phyloP scores from a whole-genome alignment of 805 yeast genomes.

The Cyberlindnera saturnus region DNA sequence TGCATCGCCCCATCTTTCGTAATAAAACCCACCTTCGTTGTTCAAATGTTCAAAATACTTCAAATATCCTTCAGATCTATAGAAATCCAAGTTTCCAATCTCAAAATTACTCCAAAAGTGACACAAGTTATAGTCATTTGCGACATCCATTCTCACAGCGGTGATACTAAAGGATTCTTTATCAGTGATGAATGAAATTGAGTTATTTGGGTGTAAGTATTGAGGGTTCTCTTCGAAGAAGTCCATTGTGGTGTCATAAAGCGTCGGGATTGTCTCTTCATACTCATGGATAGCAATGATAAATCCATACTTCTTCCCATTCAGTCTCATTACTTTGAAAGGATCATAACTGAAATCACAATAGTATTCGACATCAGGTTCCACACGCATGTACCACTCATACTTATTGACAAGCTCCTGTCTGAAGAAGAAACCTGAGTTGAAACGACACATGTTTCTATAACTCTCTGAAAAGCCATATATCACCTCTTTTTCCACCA shows the following conservation, averaged over 20 bases:
- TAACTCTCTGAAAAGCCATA: slow-evolving; percentile 65
- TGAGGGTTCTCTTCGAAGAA: slow-evolving; percentile 54
- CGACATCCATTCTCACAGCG: slow-evolving; percentile 26
- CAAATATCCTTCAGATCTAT: slow-evolving; percentile 57
- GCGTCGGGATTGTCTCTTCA: slow-evolving; percentile 75
- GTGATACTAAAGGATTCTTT: slow-evolving; percentile 33
- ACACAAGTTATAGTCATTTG: slow-evolving; percentile 64
- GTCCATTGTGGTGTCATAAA: slow-evolving; percentile 71
- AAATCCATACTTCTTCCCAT: slow-evolving; percentile 79
- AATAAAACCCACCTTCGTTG: slow-evolving; percentile 68
- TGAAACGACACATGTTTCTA: slow-evolving; percentile 93
- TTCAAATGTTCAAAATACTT: slow-evolving; percentile 61
- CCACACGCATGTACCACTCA: slow-evolving; percentile 93
- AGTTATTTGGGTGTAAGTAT: slow-evolving; percentile 56
- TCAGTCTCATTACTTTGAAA: slow-evolving; percentile 70
- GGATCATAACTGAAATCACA: slow-evolving; percentile 91
- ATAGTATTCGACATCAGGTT: slow-evolving; percentile 82
- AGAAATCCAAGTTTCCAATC: slow-evolving; percentile 64
- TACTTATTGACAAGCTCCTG: slow-evolving; percentile 66
- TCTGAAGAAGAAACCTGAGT: slow-evolving; percentile 84
- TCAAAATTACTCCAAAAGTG: slow-evolving; percentile 90
- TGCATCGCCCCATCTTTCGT: slow-evolving; percentile 95
- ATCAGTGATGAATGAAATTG: slow-evolving; percentile 51
- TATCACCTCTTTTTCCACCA: slow-evolving; percentile 42
- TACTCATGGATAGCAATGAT: slow-evolving; percentile 81